Evolutionary conservation across 371 early-diverging fungal genomes (phyloP).

Genomic region (Cokeromyces recurvatus): DNA sequence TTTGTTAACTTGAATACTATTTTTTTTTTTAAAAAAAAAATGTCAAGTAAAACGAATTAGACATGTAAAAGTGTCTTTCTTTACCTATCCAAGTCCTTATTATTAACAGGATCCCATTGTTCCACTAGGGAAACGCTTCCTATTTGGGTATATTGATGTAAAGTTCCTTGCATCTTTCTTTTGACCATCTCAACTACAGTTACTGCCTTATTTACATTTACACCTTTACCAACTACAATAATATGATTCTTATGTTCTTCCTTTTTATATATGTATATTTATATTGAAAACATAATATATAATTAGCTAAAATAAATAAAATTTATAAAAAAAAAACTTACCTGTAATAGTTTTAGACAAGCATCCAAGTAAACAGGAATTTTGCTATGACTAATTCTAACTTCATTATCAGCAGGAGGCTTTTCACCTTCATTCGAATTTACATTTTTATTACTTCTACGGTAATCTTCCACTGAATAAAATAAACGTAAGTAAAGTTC

Average conservation of each 20-base stretch:
- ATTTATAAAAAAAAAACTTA: constrained; percentile 5
- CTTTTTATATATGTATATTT: too few species aligned
- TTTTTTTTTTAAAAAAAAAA: too few species aligned
- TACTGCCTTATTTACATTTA: constrained; percentile 56
- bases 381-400: constrained; percentile 30
- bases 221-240: constrained; percentile 44
- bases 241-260: constrained; percentile 20
- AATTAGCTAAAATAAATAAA: neutral
- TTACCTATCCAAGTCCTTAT: constrained; percentile 38
- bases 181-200: constrained; percentile 66
- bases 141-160: constrained; percentile 60
- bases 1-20: constrained; percentile 34
- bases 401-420: constrained; percentile 39
- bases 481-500: neutral
- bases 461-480: constrained; percentile 38
- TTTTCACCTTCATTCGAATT: constrained; percentile 9
- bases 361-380: constrained; percentile 34
- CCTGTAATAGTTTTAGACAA: constrained; percentile 29
- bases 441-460: constrained; percentile 21
- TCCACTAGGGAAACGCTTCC: constrained; percentile 49
- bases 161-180: constrained; percentile 48
- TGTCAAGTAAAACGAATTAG: too few species aligned
- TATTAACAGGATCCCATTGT: constrained; percentile 49
- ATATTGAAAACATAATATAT: too few species aligned
- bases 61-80: too few species aligned